Evolutionary conservation across 1,284 basidiomycete species (phyloP).

Genomic region (Papiliotrema nemorosa): DNA sequence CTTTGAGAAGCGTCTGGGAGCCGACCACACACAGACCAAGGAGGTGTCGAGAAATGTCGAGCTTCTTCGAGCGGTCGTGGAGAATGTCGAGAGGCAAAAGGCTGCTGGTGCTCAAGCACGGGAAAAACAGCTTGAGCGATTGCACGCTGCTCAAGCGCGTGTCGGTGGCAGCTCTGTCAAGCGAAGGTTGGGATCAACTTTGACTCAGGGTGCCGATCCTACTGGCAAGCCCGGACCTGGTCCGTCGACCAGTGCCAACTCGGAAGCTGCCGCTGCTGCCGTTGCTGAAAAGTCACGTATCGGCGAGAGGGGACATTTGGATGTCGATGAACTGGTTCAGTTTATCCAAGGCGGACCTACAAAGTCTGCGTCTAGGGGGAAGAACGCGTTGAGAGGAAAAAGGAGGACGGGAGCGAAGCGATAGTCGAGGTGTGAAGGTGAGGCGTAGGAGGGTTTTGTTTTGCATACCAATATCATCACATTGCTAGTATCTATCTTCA

Average conservation of each 20-base stretch:
- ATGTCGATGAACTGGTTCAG: conserved; percentile 51
- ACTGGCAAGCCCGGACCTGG: conserved; percentile 5
- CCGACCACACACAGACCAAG: conserved; percentile 48
- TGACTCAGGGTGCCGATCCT: conserved; percentile 8
- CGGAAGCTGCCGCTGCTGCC: conserved; percentile 11
- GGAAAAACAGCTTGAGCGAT: conserved; percentile 34
- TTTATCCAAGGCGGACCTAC: conserved; percentile 45
- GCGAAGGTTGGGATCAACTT: conserved; percentile 4
- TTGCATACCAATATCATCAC: not conserved
- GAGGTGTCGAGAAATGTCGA: conserved; percentile 51
- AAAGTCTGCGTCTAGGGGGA: conserved; percentile 28
- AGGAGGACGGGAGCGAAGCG: conserved; percentile 48
- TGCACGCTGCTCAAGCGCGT: conserved; percentile 33
- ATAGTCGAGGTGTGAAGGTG: conserved; percentile 1
- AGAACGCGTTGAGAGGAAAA: conserved; percentile 48
- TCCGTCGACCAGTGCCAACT: conserved; percentile 11
- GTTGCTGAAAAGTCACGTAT: conserved; percentile 19
- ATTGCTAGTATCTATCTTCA: not conserved
- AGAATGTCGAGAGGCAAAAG: conserved; percentile 45
- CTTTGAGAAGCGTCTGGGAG: conserved; percentile 47
- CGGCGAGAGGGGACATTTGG: conserved; percentile 42
- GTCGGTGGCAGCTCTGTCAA: conserved; percentile 13
- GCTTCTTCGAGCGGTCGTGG: conserved; percentile 45
- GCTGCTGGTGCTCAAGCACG: conserved; percentile 39
- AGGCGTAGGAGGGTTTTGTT: not conserved